A percentile compares a stretch with the other conserved stretches of the same genome.
Evolutionary conservation across 441 rosid genomes (phyloP).

Genomic region (Pelargonium fulgidum): DNA sequence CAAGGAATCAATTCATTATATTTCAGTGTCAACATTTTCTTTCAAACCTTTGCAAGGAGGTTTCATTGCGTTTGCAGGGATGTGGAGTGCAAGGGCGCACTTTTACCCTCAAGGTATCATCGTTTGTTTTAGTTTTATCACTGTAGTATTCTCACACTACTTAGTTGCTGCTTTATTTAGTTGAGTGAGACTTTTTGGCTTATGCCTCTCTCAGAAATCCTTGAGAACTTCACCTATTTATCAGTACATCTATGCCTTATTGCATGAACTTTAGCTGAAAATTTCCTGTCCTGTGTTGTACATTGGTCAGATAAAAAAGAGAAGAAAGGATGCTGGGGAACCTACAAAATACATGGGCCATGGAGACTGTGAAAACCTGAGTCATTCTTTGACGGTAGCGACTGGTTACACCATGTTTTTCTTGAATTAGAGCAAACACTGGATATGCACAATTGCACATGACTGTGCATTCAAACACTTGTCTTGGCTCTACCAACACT

Average conservation of each 20-base stretch:
- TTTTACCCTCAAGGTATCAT: slow-evolving; percentile 73
- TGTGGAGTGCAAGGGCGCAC: slow-evolving; percentile 76
- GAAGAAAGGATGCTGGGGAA: slow-evolving; percentile 69
- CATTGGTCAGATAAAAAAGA: slow-evolving; percentile 61
- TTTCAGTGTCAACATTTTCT: slow-evolving; percentile 64
- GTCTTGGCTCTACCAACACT: slow-evolving; percentile 6
- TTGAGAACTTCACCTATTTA: neutral
- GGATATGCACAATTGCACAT: neutral
- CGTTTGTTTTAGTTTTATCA: slow-evolving; percentile 8
- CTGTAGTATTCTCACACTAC: neutral
- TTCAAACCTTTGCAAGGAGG: slow-evolving; percentile 80
- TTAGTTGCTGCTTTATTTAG: slow-evolving; percentile 14
- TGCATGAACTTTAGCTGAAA: slow-evolving; percentile 12
- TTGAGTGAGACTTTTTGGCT: neutral
- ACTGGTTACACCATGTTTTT: slow-evolving; percentile 10
- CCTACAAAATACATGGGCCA: slow-evolving; percentile 87
- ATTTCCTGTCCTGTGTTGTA: slow-evolving; percentile 13
- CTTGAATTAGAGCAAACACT: neutral
- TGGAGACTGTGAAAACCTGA: slow-evolving; percentile 82
- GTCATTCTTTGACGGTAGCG: slow-evolving; percentile 73
- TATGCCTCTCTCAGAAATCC: slow-evolving; percentile 2
- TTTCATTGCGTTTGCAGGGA: slow-evolving; percentile 76
- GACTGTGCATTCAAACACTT: slow-evolving; percentile 7
- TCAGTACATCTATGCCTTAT: neutral
- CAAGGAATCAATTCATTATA: slow-evolving; percentile 17